These are phyloP conservation scores for Echites panduratus DNA, from an alignment of 257 asterid genomes.

Conservation along the genomic window DNA sequence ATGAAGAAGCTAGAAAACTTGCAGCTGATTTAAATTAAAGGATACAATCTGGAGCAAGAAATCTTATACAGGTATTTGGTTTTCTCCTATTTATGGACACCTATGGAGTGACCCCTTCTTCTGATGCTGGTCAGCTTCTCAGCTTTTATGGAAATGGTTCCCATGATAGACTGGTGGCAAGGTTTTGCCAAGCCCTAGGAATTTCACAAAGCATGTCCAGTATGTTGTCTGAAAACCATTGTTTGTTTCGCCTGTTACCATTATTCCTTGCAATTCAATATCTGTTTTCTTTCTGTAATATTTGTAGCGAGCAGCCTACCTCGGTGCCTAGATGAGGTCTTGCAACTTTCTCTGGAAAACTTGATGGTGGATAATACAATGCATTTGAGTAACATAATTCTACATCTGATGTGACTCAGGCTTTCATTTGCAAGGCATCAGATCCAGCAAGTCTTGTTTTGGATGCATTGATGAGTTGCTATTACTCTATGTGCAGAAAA, in stretches of 20 bases:
- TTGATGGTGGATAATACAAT: background rate
- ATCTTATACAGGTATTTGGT: background rate
- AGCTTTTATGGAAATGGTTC: slow-evolving; percentile 1
- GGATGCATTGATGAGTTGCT: background rate
- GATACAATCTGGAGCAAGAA: background rate
- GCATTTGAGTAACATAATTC: background rate
- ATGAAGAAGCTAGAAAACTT: slow-evolving; percentile 35
- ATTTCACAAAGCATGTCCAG: background rate
- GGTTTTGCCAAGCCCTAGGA: slow-evolving; percentile 1
- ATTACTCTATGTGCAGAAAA: background rate
- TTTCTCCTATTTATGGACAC: background rate
- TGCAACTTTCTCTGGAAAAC: background rate
- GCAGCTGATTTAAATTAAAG: slow-evolving; percentile 34
- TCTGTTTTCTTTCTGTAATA: background rate
- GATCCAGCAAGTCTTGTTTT: slow-evolving; percentile 1
- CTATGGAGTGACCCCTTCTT: background rate
- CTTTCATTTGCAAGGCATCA: background rate
- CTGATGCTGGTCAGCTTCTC: background rate
- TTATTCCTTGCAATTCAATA: background rate
- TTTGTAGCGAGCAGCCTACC: background rate
- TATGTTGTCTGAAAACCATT: background rate
- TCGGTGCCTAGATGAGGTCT: background rate
- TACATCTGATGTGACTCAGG: background rate
- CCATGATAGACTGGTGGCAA: background rate
- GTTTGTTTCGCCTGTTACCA: background rate